Conservation (phyloP, 441 rosid genomes). For the Capsella rubella region DNA sequence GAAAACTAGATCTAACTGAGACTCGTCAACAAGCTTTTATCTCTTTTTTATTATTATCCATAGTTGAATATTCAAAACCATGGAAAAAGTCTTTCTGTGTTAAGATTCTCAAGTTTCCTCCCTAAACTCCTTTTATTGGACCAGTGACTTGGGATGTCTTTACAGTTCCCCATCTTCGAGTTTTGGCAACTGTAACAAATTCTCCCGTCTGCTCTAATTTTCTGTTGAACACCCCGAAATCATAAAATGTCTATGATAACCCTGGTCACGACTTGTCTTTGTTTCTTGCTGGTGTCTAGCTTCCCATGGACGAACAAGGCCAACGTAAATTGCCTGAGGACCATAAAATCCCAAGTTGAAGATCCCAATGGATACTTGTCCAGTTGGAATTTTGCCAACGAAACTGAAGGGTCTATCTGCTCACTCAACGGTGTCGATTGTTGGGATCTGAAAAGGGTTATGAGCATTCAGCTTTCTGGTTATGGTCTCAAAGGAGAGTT, state of each 20-base stretch:
- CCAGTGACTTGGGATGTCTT: constrained; percentile 13
- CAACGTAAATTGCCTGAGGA: constrained; percentile 35
- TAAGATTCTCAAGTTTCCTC: constrained; percentile 2
- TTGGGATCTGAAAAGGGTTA: constrained; percentile 82
- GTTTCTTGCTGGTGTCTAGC: constrained; percentile 43
- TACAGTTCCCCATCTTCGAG: constrained; percentile 7
- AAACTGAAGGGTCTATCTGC: constrained; percentile 66
- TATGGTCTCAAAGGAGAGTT: constrained; percentile 72
- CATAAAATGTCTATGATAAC: constrained; percentile 17
- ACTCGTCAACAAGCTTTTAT: neutral
- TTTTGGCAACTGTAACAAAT: neutral
- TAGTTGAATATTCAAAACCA: neutral
- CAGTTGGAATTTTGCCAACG: constrained; percentile 66
- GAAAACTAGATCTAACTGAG: neutral
- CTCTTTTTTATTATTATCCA: neutral
- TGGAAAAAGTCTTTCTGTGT: neutral
- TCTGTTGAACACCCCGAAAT: neutral
- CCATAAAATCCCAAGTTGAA: neutral
- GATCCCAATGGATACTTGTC: constrained; percentile 11
- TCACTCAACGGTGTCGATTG: constrained; percentile 71
- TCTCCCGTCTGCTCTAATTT: constrained; percentile 7
- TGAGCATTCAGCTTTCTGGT: constrained; percentile 65
- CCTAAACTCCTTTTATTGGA: neutral
- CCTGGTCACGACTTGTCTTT: constrained; percentile 32
- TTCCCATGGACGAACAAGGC: constrained; percentile 38